Evolutionary conservation across 257 asterid genomes (phyloP), one percentile per base, ranked within the genome.

Genomic region (Solanum chilense): DNA sequence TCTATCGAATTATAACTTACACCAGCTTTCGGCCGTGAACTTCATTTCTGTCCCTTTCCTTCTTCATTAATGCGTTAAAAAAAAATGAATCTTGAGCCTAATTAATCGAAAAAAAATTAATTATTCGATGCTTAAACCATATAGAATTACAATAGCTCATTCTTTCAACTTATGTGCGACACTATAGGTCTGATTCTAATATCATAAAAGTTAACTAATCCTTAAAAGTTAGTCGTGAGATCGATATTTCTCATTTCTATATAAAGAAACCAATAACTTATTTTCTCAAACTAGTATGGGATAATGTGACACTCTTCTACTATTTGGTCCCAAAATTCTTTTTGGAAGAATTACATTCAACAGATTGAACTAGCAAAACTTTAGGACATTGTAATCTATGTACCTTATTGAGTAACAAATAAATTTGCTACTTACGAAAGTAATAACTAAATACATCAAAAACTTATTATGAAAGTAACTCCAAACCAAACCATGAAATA

Each of bases 11-110:
- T 75, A 75, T 75, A 75, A 23, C 82, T 27, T 21, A 1, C 85
- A 80, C 85, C 68, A 80, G 29, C 85, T 80, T 80, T 47, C 27
- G 69, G 44, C 18, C 29, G 27, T 9, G 85, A 80, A 80, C 66
- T 27, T 45, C 42, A 78, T 78, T 45, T 78, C 15, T 45, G 66
- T 18, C 42, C 66, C 41, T 80, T 29, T 27, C 66, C 42, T 80
- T 15, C 10, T 9, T 41, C 2, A 5, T 29, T 77, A 25, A 8
- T 44, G 9, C 23, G 15, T 71, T 35, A 2, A 35, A 71, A 35
- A 33, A 18, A 71, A 71, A 33, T 33, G 75, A 33, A 33, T 12
- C 5, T 71, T 5, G 14, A 4, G 5, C 15, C 47, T 35, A 73
- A 73, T 5, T 73, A 35, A 70, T 21, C 27, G 6, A 7, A 60